These are phyloP conservation scores for Euryodendron excelsum DNA, from an alignment of 148 eudicot species.

Conservation along the genomic window DNA sequence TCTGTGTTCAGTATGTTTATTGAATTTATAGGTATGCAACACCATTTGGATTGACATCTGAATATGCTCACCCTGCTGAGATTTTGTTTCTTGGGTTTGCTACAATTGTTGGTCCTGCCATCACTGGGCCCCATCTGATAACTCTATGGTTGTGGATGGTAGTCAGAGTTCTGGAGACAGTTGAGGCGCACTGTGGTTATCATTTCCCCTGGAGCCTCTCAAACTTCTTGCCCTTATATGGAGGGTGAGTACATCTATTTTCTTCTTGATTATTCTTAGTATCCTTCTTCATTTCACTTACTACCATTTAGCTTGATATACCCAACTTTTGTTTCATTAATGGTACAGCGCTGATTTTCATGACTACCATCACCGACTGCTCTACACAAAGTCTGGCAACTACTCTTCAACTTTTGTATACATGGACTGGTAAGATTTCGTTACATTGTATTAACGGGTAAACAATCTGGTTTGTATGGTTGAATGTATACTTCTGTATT, in stretches of 20 bases:
- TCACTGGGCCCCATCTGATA: constrained; percentile 89
- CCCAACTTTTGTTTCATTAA: not conserved
- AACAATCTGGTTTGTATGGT: not conserved
- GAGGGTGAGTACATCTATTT: constrained; percentile 56
- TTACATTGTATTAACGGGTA: not conserved
- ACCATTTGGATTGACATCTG: constrained; percentile 97
- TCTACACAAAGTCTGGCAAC: constrained; percentile 89
- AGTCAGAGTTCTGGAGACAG: constrained; percentile 93
- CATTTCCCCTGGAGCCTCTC: constrained; percentile 97
- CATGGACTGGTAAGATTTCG: constrained; percentile 75
- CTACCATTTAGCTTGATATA: not conserved
- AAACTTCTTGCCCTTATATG: constrained; percentile 82
- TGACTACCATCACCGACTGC: constrained; percentile 90
- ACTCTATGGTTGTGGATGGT: constrained; percentile 97
- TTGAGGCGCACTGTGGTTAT: constrained; percentile 94
- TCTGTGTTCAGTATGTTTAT: constrained; percentile 16
- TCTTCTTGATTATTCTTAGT: not conserved
- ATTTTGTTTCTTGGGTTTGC: constrained; percentile 97
- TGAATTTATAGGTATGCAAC: constrained; percentile 71
- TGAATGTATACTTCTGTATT: not conserved
- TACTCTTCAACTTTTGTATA: constrained; percentile 92
- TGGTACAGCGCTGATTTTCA: constrained; percentile 83
- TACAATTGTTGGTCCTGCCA: constrained; percentile 83
- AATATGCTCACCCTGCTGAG: constrained; percentile 97
- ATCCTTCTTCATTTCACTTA: not conserved